phyloP scores from a whole-genome alignment of 75 land plant species.

The Sequoiadendron giganteum region DNA sequence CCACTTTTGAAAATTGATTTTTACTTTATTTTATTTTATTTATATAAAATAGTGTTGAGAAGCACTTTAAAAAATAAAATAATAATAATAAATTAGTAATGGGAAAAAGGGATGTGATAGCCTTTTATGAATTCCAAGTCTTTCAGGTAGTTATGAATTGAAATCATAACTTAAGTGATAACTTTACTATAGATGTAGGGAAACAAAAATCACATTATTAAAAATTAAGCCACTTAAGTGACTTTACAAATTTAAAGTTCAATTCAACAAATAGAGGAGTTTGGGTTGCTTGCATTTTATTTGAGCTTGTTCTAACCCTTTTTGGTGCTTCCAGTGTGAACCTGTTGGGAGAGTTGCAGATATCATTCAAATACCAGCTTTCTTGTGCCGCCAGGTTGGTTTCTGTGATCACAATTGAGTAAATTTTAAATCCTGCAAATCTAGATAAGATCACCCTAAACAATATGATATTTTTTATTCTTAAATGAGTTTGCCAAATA shows the following conservation, averaged over 20 bases:
- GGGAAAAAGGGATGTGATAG: too few relatives aligned
- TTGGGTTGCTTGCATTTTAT: not conserved
- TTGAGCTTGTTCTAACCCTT: not conserved
- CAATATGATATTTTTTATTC: not conserved
- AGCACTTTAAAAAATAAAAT: too few relatives aligned
- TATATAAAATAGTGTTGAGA: too few relatives aligned
- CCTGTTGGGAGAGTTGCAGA: constrained; percentile 93
- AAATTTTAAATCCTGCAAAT: not conserved
- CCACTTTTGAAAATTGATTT: too few relatives aligned
- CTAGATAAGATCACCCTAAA: not conserved
- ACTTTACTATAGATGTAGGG: not conserved
- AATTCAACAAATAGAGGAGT: not conserved
- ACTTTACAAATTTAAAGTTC: not conserved
- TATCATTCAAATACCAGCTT: constrained; percentile 97
- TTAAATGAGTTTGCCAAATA: not conserved
- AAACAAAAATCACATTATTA: not conserved
- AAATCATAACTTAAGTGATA: too few relatives aligned
- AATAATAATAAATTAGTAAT: too few relatives aligned
- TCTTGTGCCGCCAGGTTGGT: constrained; percentile 89
- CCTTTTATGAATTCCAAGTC: not conserved
- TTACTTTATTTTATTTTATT: too few relatives aligned
- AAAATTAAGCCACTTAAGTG: not conserved
- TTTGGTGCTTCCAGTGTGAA: constrained; percentile 70
- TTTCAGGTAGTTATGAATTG: not conserved
- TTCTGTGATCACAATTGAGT: not conserved